Percentiles rank a stretch among this genome's conserved stretches.
Conservation (phyloP, 2,329 filamentous ascomycete genomes). For the Colletotrichum orchidophilum region DNA sequence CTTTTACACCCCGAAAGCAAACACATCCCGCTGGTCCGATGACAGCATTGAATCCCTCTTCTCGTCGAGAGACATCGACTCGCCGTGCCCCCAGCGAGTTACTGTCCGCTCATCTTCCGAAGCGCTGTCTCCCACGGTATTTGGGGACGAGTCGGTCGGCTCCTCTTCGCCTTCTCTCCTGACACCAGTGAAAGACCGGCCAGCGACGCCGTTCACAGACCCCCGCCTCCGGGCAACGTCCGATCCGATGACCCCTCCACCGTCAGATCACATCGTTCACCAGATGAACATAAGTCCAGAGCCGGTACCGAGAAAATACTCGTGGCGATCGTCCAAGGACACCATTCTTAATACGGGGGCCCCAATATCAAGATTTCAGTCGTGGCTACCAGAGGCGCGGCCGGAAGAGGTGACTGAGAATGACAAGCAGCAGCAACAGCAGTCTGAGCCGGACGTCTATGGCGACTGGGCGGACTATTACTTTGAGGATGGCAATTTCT, state of each 20-base stretch:
- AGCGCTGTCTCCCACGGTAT: slow-evolving; percentile 21
- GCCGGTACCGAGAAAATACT: slow-evolving; percentile 13
- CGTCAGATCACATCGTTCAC: slow-evolving; percentile 15
- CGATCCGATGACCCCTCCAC: slow-evolving; percentile 25
- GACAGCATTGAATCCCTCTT: slow-evolving; percentile 28
- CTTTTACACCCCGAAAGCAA: slow-evolving; percentile 4
- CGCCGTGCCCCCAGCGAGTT: slow-evolving; percentile 15
- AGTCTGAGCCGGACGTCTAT: slow-evolving; percentile 28
- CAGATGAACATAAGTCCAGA: slow-evolving; percentile 8
- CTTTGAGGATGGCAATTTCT: slow-evolving; percentile 33
- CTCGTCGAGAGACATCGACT: slow-evolving; percentile 25
- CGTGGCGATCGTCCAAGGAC: slow-evolving; percentile 28
- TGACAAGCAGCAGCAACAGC: not conserved
- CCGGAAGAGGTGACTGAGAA: not conserved
- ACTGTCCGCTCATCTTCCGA: slow-evolving; percentile 24
- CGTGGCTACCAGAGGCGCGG: slow-evolving; percentile 18
- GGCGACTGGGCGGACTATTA: slow-evolving; percentile 37
- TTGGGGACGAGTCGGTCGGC: slow-evolving; percentile 19
- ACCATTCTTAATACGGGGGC: slow-evolving; percentile 22
- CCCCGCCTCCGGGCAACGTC: slow-evolving; percentile 6
- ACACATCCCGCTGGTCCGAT: slow-evolving; percentile 32
- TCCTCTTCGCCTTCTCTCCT: slow-evolving; percentile 1
- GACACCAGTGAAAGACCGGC: slow-evolving; percentile 22
- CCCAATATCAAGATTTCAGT: slow-evolving; percentile 13
- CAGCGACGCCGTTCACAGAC: slow-evolving; percentile 26